These are phyloP conservation scores for Candida frijolesensis DNA, from an alignment of 1,139 yeast genomes.

Conservation along the genomic window DNA sequence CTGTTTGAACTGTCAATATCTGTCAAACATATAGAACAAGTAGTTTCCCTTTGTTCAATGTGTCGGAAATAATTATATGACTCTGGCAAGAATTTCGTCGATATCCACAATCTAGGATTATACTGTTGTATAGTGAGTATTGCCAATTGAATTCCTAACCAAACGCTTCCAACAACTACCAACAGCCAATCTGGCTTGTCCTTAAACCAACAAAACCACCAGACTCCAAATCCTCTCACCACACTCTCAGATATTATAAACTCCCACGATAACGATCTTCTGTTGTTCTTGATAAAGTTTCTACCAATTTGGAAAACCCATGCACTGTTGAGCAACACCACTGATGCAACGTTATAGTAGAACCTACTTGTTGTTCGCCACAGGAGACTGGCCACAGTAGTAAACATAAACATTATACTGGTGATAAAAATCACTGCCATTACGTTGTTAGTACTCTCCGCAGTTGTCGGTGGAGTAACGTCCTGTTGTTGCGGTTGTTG, in stretches of 20 bases:
- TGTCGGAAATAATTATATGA: conserved; percentile 27
- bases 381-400: conserved; percentile 56
- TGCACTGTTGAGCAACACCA: conserved; percentile 62
- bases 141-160: neutral
- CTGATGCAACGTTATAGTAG: conserved; percentile 57
- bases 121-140: conserved; percentile 16
- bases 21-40: conserved; percentile 91
- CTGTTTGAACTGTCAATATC: conserved; percentile 47
- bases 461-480: conserved; percentile 17
- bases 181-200: neutral
- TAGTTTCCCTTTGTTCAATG: conserved; percentile 39
- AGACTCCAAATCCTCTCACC: conserved; percentile 46
- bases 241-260: conserved; percentile 69
- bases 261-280: conserved; percentile 66
- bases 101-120: conserved; percentile 50
- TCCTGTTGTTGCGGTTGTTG: conserved; percentile 16
- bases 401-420: conserved; percentile 54
- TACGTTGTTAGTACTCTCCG: conserved; percentile 62
- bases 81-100: conserved; percentile 13
- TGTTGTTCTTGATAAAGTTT: conserved; percentile 73
- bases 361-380: conserved; percentile 66
- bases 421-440: conserved; percentile 63
- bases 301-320: conserved; percentile 93
- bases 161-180: neutral
- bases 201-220: conserved; percentile 44